Evolutionary conservation across 2,329 filamentous ascomycete species (phyloP).

Genomic region (Microdochium paspali): DNA sequence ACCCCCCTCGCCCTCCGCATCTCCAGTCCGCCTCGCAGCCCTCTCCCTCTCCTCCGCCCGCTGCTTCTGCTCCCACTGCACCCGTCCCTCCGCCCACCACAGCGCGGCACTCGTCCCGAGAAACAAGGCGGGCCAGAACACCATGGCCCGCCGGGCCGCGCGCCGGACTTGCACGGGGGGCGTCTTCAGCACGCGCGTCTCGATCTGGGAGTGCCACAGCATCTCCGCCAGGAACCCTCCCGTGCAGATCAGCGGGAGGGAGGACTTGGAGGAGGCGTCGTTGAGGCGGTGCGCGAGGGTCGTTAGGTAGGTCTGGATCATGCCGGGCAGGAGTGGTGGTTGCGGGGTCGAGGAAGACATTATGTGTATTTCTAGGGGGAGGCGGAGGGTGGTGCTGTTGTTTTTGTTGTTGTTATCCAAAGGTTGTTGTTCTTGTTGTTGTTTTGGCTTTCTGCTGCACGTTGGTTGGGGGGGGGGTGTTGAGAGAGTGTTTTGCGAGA

Average conservation of each 20-base stretch:
- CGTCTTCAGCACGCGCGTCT: constrained; percentile 10
- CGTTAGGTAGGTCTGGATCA: not conserved
- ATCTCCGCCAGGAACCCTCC: constrained; percentile 10
- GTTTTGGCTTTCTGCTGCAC: no score
- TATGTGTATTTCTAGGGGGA: no score
- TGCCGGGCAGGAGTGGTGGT: no score
- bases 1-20: not conserved
- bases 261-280: constrained; percentile 6
- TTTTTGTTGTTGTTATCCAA: no score
- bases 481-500: no score
- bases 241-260: constrained; percentile 9
- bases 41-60: constrained; percentile 1
- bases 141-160: constrained; percentile 6
- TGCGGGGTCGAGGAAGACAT: no score
- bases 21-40: not conserved
- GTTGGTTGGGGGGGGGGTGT: no score
- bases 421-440: no score
- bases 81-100: constrained; percentile 13
- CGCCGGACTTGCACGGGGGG: constrained; percentile 5
- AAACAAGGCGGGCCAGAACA: constrained; percentile 10
- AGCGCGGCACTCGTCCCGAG: constrained; percentile 6
- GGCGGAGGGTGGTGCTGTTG: no score
- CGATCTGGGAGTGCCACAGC: constrained; percentile 10
- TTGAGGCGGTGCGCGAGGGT: not conserved
- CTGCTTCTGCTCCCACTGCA: no score